Evolutionary conservation across 495 filamentous ascomycete species (phyloP), one percentile per base, ranked within the genome.

Genomic region (Antarctomyces pellizariae): DNA sequence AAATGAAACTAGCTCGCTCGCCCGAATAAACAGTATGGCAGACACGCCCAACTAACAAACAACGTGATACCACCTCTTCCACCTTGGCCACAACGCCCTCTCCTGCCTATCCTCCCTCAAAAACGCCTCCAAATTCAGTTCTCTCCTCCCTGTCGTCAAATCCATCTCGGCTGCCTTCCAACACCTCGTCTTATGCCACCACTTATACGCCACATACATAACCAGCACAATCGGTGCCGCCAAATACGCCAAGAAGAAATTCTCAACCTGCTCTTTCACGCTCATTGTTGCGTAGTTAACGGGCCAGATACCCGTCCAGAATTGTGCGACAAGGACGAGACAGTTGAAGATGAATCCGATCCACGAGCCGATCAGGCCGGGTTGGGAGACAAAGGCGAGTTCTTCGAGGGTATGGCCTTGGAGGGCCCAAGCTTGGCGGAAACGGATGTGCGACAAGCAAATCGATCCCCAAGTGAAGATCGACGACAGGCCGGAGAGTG

Each of bases 401-500:
- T 92, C 76, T 18, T 72, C 50, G 8, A 84, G 49, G 6, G 47
- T 53, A 45, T 76, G 69, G 26, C 75, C 75, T 30, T 78, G 66
- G 1, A 56, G 28, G 9, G 49, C 51, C 80, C 78, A 91, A 6
- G 66, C 82, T 2, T 53, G 49, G 18, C 84, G 80, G 62, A 95
- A 95, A 16, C 83, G 78, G 48, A 95, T 89, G 48, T 95, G 84
- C 0, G 66, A 58, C 0, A 86, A 52, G 41, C 79, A 91, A 45
- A 93, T 78, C 21, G 73, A 80, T 26, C 69, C 72, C 84, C 84
- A 93, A 18, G 84, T 92, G 54, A 93, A 78, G 50, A 93, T 72
- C 12, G 74, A 75, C 0, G 75, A 82, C 7, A 95, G 62, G 23
- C 77, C 82, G 0, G 78, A 89, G 22, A 90, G 63, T 19, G 84